phyloP scores from a whole-genome alignment of 805 yeast genomes.

The Saccharomycopsis selenospora region DNA sequence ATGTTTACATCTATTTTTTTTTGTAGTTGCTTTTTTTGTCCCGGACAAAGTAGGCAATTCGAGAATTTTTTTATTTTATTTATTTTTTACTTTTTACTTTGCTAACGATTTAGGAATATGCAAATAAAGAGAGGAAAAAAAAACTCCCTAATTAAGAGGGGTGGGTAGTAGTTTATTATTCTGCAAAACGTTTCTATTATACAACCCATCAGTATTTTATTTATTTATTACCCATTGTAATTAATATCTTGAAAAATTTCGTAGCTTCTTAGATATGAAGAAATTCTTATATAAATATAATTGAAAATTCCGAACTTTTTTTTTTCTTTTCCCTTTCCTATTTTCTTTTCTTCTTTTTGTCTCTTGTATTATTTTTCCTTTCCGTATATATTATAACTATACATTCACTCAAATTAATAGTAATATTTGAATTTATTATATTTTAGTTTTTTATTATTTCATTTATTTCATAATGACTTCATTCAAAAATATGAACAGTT shows the following conservation, averaged over 20 bases:
- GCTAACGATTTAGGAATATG: too few species aligned
- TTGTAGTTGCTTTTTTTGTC: neutral
- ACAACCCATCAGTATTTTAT: too few species aligned
- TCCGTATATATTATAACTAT: constrained; percentile 45
- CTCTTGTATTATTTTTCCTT: constrained; percentile 43
- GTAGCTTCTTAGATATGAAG: too few species aligned
- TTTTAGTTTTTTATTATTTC: constrained; percentile 25
- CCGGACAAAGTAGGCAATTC: constrained; percentile 2
- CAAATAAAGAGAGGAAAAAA: constrained; percentile 2
- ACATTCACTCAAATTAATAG: constrained; percentile 47
- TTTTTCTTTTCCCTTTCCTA: too few species aligned
- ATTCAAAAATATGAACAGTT: constrained; percentile 3
- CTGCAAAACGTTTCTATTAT: constrained; percentile 3
- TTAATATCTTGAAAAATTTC: too few species aligned
- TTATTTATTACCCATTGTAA: too few species aligned
- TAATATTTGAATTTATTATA: too few species aligned
- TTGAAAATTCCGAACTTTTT: constrained; percentile 54
- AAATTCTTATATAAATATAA: constrained; percentile 23
- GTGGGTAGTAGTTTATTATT: neutral
- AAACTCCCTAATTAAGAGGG: constrained; percentile 1
- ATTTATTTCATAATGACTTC: constrained; percentile 2
- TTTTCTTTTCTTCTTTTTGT: neutral
- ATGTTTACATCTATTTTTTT: too few species aligned
- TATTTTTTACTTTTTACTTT: too few species aligned
- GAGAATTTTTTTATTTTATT: constrained; percentile 3